Conservation (phyloP, 768 basidiomycete genomes). For the Kockovaella imperatae region DNA sequence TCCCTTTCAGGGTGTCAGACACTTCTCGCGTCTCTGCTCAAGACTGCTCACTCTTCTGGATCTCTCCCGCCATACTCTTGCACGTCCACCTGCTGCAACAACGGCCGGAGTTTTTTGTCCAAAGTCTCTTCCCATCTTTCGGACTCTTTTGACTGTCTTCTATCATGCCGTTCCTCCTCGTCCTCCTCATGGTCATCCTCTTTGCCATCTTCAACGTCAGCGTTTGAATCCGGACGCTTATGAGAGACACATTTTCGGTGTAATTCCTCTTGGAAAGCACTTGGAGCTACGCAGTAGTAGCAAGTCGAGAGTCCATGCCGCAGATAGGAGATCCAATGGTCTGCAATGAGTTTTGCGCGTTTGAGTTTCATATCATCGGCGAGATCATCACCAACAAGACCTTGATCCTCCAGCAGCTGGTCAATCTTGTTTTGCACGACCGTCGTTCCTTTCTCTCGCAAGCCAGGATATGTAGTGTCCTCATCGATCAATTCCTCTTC, state of each 20-base stretch:
- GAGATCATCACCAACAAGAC: slow-evolving; percentile 55
- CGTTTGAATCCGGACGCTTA: slow-evolving; percentile 55
- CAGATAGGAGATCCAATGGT: slow-evolving; percentile 87
- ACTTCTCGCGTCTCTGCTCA: too few species aligned
- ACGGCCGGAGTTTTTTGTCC: slow-evolving; percentile 72
- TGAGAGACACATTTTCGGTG: slow-evolving; percentile 91
- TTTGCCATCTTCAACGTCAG: slow-evolving; percentile 46
- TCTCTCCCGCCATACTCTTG: slow-evolving; percentile 82
- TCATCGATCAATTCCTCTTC: slow-evolving; percentile 55
- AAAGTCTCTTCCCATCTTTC: slow-evolving; percentile 70
- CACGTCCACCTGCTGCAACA: slow-evolving; percentile 76
- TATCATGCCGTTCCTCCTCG: slow-evolving; percentile 38
- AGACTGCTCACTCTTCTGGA: slow-evolving; percentile 73
- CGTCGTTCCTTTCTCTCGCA: slow-evolving; percentile 53
- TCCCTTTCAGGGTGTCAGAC: slow-evolving; percentile 52
- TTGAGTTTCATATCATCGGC: slow-evolving; percentile 51
- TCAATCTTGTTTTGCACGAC: slow-evolving; percentile 76
- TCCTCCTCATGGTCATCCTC: slow-evolving; percentile 47
- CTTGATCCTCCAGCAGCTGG: slow-evolving; percentile 58
- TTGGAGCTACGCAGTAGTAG: slow-evolving; percentile 93
- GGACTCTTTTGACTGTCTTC: too few species aligned
- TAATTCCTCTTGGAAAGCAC: slow-evolving; percentile 89
- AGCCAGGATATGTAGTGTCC: slow-evolving; percentile 41
- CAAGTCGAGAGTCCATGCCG: slow-evolving; percentile 61
- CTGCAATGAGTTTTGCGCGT: slow-evolving; percentile 72